Evolutionary conservation across 164 flowering plant species (phyloP).

Genomic region (Berberis thunbergii): DNA sequence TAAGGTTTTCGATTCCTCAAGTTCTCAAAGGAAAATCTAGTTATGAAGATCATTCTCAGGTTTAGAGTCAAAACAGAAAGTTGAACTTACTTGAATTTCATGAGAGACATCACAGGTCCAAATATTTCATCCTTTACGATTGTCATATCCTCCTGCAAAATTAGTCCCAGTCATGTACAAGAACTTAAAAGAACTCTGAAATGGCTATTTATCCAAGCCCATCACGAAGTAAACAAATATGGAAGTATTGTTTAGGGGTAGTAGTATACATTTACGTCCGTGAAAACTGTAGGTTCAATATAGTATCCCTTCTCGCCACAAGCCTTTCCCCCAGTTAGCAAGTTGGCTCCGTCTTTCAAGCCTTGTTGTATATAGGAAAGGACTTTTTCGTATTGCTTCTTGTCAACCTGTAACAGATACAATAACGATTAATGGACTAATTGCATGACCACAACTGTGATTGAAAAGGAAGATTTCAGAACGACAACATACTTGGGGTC

Average conservation of each 20-base stretch:
- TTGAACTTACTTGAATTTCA: constrained; percentile 69
- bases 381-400: constrained; percentile 40
- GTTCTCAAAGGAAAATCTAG: too few species aligned
- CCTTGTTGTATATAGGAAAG: constrained; percentile 52
- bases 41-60: too few species aligned
- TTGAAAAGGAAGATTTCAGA: not conserved
- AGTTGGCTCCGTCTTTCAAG: constrained; percentile 55
- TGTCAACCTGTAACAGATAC: constrained; percentile 29
- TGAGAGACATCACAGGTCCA: constrained; percentile 70
- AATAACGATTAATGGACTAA: not conserved
- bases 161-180: not conserved
- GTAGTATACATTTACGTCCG: constrained; percentile 43
- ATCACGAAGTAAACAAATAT: too few species aligned
- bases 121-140: constrained; percentile 67
- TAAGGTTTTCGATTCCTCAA: too few species aligned
- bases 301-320: constrained; percentile 45
- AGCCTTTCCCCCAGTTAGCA: constrained; percentile 40
- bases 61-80: not conserved
- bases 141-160: constrained; percentile 50
- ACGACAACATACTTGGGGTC: constrained; percentile 54
- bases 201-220: not conserved
- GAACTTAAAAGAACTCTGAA: not conserved
- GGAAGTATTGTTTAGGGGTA: not conserved
- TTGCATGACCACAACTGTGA: not conserved
- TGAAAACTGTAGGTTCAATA: constrained; percentile 64